A percentile compares a stretch with the other conserved stretches of the same genome.
These are phyloP conservation scores for Xerocomus minutiporus DNA, from an alignment of 1,284 basidiomycete species.

Conservation along the genomic window DNA sequence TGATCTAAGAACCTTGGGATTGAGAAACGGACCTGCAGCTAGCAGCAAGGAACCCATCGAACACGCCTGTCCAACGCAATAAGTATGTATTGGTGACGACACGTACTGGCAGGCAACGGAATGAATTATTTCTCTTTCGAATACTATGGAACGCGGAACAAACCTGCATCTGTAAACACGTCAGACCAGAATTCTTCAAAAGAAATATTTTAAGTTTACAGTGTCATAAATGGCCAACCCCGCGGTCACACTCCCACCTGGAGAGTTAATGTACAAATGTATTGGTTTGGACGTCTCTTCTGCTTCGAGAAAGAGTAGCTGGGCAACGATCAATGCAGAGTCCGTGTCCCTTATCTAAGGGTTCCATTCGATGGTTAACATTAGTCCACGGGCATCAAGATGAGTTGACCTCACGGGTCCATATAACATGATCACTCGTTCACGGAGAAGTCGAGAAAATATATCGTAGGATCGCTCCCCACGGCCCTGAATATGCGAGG, in stretches of 20 bases:
- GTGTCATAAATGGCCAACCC: slow-evolving; percentile 95
- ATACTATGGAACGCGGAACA: slow-evolving; percentile 13
- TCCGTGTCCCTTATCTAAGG: slow-evolving; percentile 78
- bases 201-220: slow-evolving; percentile 39
- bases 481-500: slow-evolving; percentile 56
- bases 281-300: slow-evolving; percentile 90
- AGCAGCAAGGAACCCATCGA: slow-evolving; percentile 91
- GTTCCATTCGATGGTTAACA: slow-evolving; percentile 12
- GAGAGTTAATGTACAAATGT: slow-evolving; percentile 91
- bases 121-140: slow-evolving; percentile 15
- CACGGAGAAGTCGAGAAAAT: slow-evolving; percentile 83
- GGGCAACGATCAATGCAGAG: slow-evolving; percentile 81
- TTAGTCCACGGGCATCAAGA: slow-evolving; percentile 10
- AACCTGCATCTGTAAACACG: slow-evolving; percentile 66
- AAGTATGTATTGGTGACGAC: slow-evolving; percentile 89
- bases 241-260: slow-evolving; percentile 89
- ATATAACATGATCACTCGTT: slow-evolving; percentile 90
- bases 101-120: slow-evolving; percentile 61
- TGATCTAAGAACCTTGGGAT: slow-evolving; percentile 7
- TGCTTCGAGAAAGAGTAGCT: slow-evolving; percentile 89
- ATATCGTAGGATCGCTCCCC: slow-evolving; percentile 95
- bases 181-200: slow-evolving; percentile 20
- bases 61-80: slow-evolving; percentile 88
- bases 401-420: slow-evolving; percentile 64
- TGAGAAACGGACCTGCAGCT: slow-evolving; percentile 57